phyloP scores from a whole-genome alignment of 106 monocot genomes.

The Xerophyta viscosa region DNA sequence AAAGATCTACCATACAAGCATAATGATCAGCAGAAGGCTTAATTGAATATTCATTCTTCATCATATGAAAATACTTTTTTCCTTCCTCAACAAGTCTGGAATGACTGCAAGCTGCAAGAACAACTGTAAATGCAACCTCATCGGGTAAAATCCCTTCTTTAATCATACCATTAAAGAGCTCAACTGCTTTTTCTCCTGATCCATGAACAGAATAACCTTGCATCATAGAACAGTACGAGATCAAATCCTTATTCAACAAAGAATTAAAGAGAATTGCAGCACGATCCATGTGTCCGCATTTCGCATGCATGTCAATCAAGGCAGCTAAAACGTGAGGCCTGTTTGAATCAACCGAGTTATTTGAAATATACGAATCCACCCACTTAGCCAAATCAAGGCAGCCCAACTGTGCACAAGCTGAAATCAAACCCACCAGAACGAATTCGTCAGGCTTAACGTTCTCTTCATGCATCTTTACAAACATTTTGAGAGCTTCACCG shows the following conservation, averaged over 20 bases:
- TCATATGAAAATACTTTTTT: conserved; percentile 38
- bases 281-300: conserved; percentile 74
- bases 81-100: conserved; percentile 70
- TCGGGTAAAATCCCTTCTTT: conserved; percentile 45
- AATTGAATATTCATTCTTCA: conserved; percentile 39
- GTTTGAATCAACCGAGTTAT: conserved; percentile 18
- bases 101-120: conserved; percentile 64
- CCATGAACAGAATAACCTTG: conserved; percentile 74
- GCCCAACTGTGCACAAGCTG: conserved; percentile 64
- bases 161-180: conserved; percentile 58
- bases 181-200: conserved; percentile 37
- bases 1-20: conserved; percentile 75
- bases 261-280: conserved; percentile 46
- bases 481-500: conserved; percentile 46
- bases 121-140: conserved; percentile 45
- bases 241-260: conserved; percentile 36
- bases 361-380: conserved; percentile 34
- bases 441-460: conserved; percentile 47
- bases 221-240: conserved; percentile 71
- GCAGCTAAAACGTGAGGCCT: conserved; percentile 30
- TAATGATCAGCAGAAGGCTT: conserved; percentile 50
- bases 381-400: conserved; percentile 39
- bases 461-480: conserved; percentile 38
- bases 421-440: conserved; percentile 56
- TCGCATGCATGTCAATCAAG: conserved; percentile 76